phyloP scores from a whole-genome alignment of 2,329 filamentous ascomycete genomes.

The Sphaerostilbella broomeana region DNA sequence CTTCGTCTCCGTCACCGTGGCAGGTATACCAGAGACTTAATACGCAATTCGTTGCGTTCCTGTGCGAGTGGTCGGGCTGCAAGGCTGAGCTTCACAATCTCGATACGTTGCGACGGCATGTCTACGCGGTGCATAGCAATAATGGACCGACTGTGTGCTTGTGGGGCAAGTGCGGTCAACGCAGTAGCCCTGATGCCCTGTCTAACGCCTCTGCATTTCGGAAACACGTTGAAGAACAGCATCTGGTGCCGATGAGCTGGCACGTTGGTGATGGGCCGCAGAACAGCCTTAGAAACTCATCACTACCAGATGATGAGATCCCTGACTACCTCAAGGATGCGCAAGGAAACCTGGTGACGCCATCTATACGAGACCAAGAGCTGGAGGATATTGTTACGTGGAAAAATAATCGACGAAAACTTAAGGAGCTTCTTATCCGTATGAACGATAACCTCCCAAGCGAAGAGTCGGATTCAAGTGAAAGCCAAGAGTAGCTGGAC shows the following conservation, averaged over 20 bases:
- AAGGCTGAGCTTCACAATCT: conserved; percentile 57
- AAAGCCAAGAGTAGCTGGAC: too few species aligned
- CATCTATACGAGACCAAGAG: conserved; percentile 45
- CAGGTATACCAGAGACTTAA: conserved; percentile 36
- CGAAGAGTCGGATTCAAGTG: conserved; percentile 26
- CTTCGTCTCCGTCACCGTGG: conserved; percentile 31
- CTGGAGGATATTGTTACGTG: conserved; percentile 43
- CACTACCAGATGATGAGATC: conserved; percentile 29
- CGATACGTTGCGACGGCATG: conserved; percentile 50
- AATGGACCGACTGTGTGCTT: conserved; percentile 17
- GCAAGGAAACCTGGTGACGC: conserved; percentile 51
- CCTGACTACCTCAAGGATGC: conserved; percentile 47
- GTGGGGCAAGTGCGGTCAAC: conserved; percentile 27
- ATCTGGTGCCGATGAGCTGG: conserved; percentile 50
- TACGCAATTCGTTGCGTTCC: conserved; percentile 44
- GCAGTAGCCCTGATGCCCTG: conserved; percentile 27
- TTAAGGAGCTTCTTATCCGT: conserved; percentile 38
- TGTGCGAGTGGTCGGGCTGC: conserved; percentile 55
- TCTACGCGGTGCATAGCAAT: conserved; percentile 43
- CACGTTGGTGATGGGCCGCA: conserved; percentile 53
- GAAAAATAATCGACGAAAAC: conserved; percentile 36
- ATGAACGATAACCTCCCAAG: conserved; percentile 42
- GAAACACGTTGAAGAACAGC: conserved; percentile 47
- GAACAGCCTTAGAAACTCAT: conserved; percentile 32
- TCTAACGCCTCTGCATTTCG: conserved; percentile 32